Conservation (phyloP, 441 rosid species). For the Adansonia rubrostipa region DNA sequence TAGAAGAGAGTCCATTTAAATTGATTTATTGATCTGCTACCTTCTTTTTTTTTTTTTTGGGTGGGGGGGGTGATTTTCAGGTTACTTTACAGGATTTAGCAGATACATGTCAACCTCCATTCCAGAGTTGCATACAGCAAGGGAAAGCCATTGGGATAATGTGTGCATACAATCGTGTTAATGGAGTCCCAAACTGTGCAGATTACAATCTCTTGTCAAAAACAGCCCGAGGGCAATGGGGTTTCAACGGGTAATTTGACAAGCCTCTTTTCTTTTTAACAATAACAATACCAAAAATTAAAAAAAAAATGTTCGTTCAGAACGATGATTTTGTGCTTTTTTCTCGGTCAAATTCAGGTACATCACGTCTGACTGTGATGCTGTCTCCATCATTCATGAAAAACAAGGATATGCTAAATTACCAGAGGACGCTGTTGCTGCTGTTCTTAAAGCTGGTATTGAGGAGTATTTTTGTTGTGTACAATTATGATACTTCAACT, state of each 20-base stretch:
- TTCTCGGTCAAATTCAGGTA: conserved; percentile 46
- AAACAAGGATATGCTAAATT: conserved; percentile 63
- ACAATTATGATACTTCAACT: too few relatives aligned
- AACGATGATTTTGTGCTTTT: neutral
- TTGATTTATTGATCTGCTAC: neutral
- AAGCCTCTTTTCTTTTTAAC: neutral
- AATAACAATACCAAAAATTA: neutral
- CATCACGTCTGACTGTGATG: conserved; percentile 83
- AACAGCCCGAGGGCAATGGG: conserved; percentile 71
- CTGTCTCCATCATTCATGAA: conserved; percentile 55
- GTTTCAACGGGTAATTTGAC: conserved; percentile 58
- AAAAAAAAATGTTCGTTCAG: conserved; percentile 11
- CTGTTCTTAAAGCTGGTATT: conserved; percentile 74
- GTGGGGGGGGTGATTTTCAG: conserved; percentile 31
- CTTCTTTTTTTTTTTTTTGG: neutral
- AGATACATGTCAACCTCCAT: conserved; percentile 88
- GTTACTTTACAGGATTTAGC: conserved; percentile 77
- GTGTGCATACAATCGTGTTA: conserved; percentile 86
- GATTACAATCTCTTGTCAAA: conserved; percentile 64
- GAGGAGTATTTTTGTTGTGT: neutral
- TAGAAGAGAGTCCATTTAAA: neutral
- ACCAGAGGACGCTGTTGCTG: conserved; percentile 78
- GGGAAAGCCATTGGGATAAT: conserved; percentile 79
- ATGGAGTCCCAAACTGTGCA: conserved; percentile 88
- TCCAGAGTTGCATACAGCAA: conserved; percentile 69